Conservation (phyloP, 495 filamentous ascomycete species). For the Aspergillus steynii region DNA sequence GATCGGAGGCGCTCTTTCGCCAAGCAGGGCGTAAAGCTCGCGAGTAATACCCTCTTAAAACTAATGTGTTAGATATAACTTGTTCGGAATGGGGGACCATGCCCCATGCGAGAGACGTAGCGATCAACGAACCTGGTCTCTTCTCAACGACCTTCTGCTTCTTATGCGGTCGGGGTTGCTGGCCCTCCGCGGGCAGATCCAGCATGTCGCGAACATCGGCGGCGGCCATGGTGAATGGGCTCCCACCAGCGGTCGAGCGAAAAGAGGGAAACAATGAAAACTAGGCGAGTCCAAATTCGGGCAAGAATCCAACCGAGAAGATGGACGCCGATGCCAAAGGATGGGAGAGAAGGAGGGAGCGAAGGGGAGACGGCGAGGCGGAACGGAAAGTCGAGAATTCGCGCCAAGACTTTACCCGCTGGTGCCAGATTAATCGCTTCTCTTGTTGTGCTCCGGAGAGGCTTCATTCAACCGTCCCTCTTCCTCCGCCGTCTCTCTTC, state of each 20-base stretch:
- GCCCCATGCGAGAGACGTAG: conserved; percentile 35
- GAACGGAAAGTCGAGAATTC: conserved; percentile 20
- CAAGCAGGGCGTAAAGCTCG: conserved; percentile 64
- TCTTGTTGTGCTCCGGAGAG: conserved; percentile 2
- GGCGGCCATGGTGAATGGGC: conserved; percentile 57
- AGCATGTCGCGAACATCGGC: conserved; percentile 92
- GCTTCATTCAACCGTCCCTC: neutral
- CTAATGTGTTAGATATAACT: conserved; percentile 13
- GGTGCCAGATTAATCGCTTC: conserved; percentile 13
- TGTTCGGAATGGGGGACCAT: neutral
- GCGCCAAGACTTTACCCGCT: conserved; percentile 26
- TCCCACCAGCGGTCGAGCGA: neutral
- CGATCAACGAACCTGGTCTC: conserved; percentile 57
- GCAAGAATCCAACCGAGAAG: neutral
- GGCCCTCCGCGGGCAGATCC: conserved; percentile 68
- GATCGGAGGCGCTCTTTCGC: conserved; percentile 68
- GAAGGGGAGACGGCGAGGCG: conserved; percentile 10
- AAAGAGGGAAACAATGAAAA: neutral
- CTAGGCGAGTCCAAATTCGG: neutral
- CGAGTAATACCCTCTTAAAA: conserved; percentile 71
- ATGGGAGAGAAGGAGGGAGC: neutral
- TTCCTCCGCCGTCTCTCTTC: conserved; percentile 3
- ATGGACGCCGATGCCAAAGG: neutral
- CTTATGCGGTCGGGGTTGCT: conserved; percentile 62
- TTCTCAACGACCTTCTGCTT: conserved; percentile 73